These are phyloP conservation scores for Fusarium robinianum DNA, from an alignment of 2,329 filamentous ascomycete genomes.

Conservation along the genomic window DNA sequence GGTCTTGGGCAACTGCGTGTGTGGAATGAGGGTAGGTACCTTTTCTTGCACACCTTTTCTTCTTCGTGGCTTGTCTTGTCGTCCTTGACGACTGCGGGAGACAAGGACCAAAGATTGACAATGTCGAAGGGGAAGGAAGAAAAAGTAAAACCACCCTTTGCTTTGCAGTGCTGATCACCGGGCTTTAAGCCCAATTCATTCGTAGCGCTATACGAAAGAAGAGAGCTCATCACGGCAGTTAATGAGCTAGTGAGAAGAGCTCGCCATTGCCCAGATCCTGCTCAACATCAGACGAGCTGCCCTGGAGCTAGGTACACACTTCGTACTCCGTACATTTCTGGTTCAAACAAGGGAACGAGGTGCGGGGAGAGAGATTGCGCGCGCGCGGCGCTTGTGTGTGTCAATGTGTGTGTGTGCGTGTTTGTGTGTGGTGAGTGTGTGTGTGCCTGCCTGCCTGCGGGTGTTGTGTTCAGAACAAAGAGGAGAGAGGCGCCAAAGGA, in stretches of 20 bases:
- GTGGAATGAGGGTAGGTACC: slow-evolving; percentile 11
- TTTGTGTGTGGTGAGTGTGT: too few relatives aligned
- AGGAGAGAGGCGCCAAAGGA: too few relatives aligned
- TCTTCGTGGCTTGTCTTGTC: slow-evolving; percentile 7
- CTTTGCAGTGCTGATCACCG: slow-evolving; percentile 16
- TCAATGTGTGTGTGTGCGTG: too few relatives aligned
- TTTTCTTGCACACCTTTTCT: slow-evolving; percentile 14
- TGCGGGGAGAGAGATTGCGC: too few relatives aligned
- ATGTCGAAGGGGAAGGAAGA: slow-evolving; percentile 11
- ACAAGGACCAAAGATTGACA: slow-evolving; percentile 10
- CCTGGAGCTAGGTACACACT: too few relatives aligned
- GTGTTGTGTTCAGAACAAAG: too few relatives aligned
- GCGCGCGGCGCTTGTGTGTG: too few relatives aligned
- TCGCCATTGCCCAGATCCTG: not conserved
- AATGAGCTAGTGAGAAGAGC: slow-evolving; percentile 15
- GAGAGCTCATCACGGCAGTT: slow-evolving; percentile 13
- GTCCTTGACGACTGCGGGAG: not conserved
- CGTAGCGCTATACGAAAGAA: slow-evolving; percentile 11
- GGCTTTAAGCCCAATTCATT: slow-evolving; percentile 20
- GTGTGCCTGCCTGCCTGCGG: too few relatives aligned
- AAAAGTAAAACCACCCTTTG: slow-evolving; percentile 12
- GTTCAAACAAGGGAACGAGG: too few relatives aligned
- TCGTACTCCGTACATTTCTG: too few relatives aligned
- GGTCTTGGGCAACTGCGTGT: slow-evolving; percentile 16
- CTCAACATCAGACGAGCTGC: slow-evolving; percentile 2